Evolutionary conservation across 257 asterid species (phyloP).

Genomic region (Buddleja alternifolia): DNA sequence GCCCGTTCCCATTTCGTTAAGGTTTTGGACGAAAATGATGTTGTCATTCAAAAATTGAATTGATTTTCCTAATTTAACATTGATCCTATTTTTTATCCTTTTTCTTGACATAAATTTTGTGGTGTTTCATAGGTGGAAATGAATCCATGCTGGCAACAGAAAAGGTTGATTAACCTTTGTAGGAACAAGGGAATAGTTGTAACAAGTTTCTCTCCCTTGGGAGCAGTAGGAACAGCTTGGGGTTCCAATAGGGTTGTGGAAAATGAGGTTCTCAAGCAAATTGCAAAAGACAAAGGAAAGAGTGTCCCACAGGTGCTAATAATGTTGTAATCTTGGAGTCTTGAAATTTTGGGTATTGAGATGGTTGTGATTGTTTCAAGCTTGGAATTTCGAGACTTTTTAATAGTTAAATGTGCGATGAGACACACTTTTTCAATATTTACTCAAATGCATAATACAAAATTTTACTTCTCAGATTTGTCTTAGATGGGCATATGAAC

Average conservation of each 20-base stretch:
- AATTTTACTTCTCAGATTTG: not conserved
- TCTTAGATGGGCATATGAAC: constrained; percentile 27
- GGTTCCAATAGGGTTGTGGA: constrained; percentile 30
- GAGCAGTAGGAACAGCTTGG: constrained; percentile 26
- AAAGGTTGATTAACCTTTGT: constrained; percentile 23
- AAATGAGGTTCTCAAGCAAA: constrained; percentile 18
- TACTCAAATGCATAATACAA: not conserved
- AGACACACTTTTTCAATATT: not conserved
- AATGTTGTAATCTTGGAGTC: too few species aligned
- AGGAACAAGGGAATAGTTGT: constrained; percentile 22
- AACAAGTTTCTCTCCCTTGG: constrained; percentile 21
- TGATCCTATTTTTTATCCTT: not conserved
- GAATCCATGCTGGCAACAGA: constrained; percentile 31
- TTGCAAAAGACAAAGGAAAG: constrained; percentile 24
- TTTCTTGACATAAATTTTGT: not conserved
- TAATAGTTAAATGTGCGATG: too few species aligned
- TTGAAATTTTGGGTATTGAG: too few species aligned
- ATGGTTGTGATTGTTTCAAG: too few species aligned
- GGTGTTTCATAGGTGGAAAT: constrained; percentile 13
- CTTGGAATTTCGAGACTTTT: too few species aligned
- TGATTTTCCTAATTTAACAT: too few species aligned
- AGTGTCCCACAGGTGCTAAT: constrained; percentile 28
- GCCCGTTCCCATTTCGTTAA: too few species aligned
- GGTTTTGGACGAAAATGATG: too few species aligned
- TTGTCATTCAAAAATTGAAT: too few species aligned